A percentile compares a stretch with the other conserved stretches of the same genome.
Evolutionary conservation across 2,329 filamentous ascomycete species (phyloP).

Genomic region (Colletotrichum navitas): DNA sequence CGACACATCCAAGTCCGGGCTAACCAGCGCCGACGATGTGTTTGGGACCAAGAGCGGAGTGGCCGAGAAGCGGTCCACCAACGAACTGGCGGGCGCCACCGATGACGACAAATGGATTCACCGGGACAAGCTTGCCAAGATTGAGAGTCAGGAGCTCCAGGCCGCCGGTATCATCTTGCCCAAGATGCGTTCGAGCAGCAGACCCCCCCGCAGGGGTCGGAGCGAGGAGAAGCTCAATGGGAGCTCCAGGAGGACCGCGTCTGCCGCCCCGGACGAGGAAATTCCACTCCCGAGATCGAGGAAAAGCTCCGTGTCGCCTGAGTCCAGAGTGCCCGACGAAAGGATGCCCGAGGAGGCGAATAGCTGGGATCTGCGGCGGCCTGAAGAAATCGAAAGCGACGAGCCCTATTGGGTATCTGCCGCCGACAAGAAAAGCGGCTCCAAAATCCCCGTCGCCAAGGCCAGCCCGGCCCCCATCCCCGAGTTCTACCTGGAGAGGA

Average conservation of each 20-base stretch:
- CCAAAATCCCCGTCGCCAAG: slow-evolving; percentile 86
- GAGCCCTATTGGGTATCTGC: slow-evolving; percentile 65
- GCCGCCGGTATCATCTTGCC: slow-evolving; percentile 78
- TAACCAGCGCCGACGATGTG: slow-evolving; percentile 48
- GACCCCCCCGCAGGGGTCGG: slow-evolving; percentile 58
- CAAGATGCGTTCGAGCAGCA: slow-evolving; percentile 65
- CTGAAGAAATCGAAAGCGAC: slow-evolving; percentile 78
- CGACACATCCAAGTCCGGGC: slow-evolving; percentile 42
- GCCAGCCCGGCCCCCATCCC: slow-evolving; percentile 83
- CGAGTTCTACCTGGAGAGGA: slow-evolving; percentile 78
- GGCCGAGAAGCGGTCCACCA: slow-evolving; percentile 47
- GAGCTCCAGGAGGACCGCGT: slow-evolving; percentile 49
- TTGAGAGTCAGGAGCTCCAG: slow-evolving; percentile 84
- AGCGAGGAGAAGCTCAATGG: slow-evolving; percentile 52
- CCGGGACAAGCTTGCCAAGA: slow-evolving; percentile 83
- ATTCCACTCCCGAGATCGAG: slow-evolving; percentile 46
- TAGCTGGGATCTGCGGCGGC: slow-evolving; percentile 79
- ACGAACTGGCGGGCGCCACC: slow-evolving; percentile 44
- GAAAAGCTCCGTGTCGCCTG: slow-evolving; percentile 61
- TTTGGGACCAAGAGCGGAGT: slow-evolving; percentile 38
- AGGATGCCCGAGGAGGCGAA: slow-evolving; percentile 58
- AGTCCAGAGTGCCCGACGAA: slow-evolving; percentile 53
- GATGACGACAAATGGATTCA: slow-evolving; percentile 84
- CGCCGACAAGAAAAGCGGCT: slow-evolving; percentile 67
- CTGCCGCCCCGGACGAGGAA: slow-evolving; percentile 32